Conservation (phyloP, 163 green algal genomes). For the Chlorella variabilis region DNA sequence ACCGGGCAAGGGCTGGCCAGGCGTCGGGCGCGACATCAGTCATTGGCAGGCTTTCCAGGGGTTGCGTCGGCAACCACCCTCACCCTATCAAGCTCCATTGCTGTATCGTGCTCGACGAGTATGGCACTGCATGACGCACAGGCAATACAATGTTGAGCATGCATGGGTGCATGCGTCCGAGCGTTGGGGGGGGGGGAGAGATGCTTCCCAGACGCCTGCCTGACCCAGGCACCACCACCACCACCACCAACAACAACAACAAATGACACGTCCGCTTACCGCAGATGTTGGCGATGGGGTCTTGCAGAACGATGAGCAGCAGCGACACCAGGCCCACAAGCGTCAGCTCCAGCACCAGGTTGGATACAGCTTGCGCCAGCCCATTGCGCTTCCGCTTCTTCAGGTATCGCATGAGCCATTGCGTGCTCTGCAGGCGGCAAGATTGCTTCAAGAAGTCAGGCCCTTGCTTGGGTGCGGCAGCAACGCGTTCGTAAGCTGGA, state of each 20-base stretch:
- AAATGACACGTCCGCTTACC: constrained; percentile 14
- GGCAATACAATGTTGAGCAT: not conserved
- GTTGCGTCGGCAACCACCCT: no score
- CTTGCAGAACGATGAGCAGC: constrained; percentile 49
- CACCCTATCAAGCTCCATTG: constrained; percentile 23
- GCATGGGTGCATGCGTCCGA: no score
- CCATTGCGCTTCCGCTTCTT: constrained; percentile 20
- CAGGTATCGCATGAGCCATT: constrained; percentile 6
- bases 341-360: constrained; percentile 27
- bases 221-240: not conserved
- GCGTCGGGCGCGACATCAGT: no score
- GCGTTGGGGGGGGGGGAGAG: not conserved
- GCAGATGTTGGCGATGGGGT: constrained; percentile 38
- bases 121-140: constrained; percentile 28
- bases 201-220: not conserved
- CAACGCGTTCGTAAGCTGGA: no score
- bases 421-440: not conserved
- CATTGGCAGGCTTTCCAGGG: no score
- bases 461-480: no score
- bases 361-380: not conserved
- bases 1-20: not conserved
- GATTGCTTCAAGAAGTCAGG: no score
- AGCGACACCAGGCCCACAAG: constrained; percentile 32
- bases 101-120: not conserved
- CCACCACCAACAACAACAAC: not conserved